Evolutionary conservation across 257 asterid species (phyloP).

Genomic region (Thymus quinquecostatus): DNA sequence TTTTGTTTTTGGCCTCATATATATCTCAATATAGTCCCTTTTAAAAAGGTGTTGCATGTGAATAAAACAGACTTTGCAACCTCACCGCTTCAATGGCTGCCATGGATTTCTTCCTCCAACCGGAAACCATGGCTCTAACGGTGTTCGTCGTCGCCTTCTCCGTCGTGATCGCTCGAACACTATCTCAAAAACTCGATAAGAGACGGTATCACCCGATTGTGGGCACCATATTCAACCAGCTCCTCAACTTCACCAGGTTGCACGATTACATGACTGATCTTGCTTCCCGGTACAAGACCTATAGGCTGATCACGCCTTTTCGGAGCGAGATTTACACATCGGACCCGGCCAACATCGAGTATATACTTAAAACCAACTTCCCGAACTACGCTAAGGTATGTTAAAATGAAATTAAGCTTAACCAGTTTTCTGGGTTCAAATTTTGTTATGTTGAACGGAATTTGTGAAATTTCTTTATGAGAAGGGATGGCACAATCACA

Average conservation of each 20-base stretch:
- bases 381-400: slow-evolving; percentile 66
- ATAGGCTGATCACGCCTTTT: slow-evolving; percentile 58
- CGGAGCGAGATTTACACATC: slow-evolving; percentile 63
- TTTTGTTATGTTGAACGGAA: no score
- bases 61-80: no score
- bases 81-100: background rate
- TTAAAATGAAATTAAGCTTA: no score
- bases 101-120: background rate
- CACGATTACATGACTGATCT: slow-evolving; percentile 72
- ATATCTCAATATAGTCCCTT: background rate
- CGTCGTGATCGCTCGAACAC: background rate
- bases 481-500: slow-evolving; percentile 58
- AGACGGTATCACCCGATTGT: slow-evolving; percentile 55
- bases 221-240: slow-evolving; percentile 57
- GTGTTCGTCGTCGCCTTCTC: slow-evolving; percentile 29
- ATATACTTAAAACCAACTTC: slow-evolving; percentile 72
- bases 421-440: no score
- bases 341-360: slow-evolving; percentile 64
- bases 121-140: slow-evolving; percentile 18
- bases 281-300: slow-evolving; percentile 53
- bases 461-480: background rate
- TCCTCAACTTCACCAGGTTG: slow-evolving; percentile 56
- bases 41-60: background rate
- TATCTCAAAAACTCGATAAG: slow-evolving; percentile 19
- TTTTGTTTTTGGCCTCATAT: background rate